These are phyloP conservation scores for Fremontodendron californicum DNA, from an alignment of 345 rosid species.

Conservation along the genomic window DNA sequence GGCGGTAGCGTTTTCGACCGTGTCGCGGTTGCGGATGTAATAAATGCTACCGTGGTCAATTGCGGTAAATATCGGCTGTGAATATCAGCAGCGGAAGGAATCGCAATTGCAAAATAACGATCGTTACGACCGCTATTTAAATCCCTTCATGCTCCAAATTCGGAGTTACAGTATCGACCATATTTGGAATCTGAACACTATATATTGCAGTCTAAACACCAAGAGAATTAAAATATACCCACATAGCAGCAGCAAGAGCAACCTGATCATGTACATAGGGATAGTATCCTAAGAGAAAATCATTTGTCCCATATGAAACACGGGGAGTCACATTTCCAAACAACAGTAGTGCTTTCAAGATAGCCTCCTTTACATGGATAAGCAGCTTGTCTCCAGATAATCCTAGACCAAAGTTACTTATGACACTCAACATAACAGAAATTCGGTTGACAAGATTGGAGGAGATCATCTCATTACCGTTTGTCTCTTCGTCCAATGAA, in stretches of 20 bases:
- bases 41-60: no score
- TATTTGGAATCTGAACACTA: slow-evolving; percentile 53
- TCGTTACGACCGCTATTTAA: no score
- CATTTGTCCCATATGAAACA: slow-evolving; percentile 25
- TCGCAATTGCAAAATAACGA: no score
- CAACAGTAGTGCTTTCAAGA: slow-evolving; percentile 56
- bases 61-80: no score
- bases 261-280: slow-evolving; percentile 51
- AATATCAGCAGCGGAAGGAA: no score
- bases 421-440: slow-evolving; percentile 38
- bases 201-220: slow-evolving; percentile 67
- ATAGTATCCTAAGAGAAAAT: slow-evolving; percentile 40
- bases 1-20: no score
- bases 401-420: slow-evolving; percentile 45
- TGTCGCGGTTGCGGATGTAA: no score
- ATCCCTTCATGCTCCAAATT: slow-evolving; percentile 50
- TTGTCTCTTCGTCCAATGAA: slow-evolving; percentile 33
- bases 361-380: slow-evolving; percentile 52
- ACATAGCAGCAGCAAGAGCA: slow-evolving; percentile 39
- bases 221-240: slow-evolving; percentile 27
- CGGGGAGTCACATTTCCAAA: slow-evolving; percentile 30
- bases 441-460: slow-evolving; percentile 46
- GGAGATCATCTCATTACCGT: slow-evolving; percentile 21
- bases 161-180: slow-evolving; percentile 28
- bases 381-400: slow-evolving; percentile 46